phyloP scores from a whole-genome alignment of 768 basidiomycete species.

The Exidia glandulosa region DNA sequence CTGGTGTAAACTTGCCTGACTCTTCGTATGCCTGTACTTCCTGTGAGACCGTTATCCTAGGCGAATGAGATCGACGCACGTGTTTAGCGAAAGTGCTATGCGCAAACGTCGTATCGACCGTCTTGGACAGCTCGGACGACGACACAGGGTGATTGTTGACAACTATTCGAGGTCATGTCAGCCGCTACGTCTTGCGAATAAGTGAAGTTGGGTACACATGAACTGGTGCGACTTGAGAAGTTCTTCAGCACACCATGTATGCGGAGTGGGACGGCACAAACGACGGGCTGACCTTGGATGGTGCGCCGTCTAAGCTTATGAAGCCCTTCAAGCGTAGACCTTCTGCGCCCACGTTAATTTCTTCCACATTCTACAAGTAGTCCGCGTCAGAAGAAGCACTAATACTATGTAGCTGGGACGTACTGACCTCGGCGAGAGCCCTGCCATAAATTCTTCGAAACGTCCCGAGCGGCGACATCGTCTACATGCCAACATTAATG shows the following conservation, averaged over 20 bases:
- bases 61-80: constrained; percentile 28
- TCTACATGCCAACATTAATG: constrained; percentile 30
- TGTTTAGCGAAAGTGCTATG: constrained; percentile 65
- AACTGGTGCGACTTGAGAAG: constrained; percentile 73
- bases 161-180: constrained; percentile 31
- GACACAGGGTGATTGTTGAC: constrained; percentile 68
- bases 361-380: constrained; percentile 74
- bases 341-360: constrained; percentile 39
- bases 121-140: constrained; percentile 52
- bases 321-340: constrained; percentile 64
- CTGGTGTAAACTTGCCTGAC: constrained; percentile 37
- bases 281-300: constrained; percentile 63
- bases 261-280: constrained; percentile 10
- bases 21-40: constrained; percentile 54
- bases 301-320: constrained; percentile 65
- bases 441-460: constrained; percentile 71
- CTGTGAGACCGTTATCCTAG: constrained; percentile 1
- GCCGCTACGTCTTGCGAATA: neutral
- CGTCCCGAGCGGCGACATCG: constrained; percentile 45
- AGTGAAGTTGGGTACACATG: constrained; percentile 42
- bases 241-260: constrained; percentile 8
- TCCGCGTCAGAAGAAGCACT: no score
- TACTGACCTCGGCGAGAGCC: constrained; percentile 55
- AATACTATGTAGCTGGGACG: no score
- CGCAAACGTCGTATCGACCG: constrained; percentile 55